Evolutionary conservation across 192 early-diverging fungal species (phyloP).

Genomic region (Ambispora gerdemannii): DNA sequence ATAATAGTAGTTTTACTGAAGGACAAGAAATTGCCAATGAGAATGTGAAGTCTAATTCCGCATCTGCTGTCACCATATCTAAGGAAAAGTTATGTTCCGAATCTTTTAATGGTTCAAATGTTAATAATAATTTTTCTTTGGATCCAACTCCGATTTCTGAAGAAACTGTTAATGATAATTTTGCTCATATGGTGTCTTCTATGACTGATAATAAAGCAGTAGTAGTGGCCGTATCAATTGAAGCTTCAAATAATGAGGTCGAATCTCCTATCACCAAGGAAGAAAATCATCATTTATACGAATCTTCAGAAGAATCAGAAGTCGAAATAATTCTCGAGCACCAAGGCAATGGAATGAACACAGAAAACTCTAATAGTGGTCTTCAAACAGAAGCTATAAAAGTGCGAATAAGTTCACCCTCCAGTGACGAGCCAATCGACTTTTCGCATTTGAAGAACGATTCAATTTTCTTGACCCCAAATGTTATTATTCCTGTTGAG

Average conservation of each 20-base stretch:
- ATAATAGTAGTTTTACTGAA: too few relatives aligned
- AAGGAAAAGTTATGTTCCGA: too few relatives aligned
- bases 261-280: neutral
- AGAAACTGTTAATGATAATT: neutral
- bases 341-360: neutral
- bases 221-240: neutral
- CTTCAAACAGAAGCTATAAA: neutral
- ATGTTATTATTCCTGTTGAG: neutral
- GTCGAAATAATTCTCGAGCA: slow-evolving; percentile 24
- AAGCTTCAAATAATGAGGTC: neutral
- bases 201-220: neutral
- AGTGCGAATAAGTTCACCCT: slow-evolving; percentile 2
- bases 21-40: neutral
- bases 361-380: neutral
- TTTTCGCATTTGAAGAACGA: neutral
- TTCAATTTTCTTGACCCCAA: neutral
- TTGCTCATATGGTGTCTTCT: neutral
- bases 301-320: slow-evolving; percentile 7
- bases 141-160: neutral
- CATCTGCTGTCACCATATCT: too few relatives aligned
- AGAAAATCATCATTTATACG: neutral
- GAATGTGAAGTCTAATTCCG: too few relatives aligned
- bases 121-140: neutral
- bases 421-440: neutral
- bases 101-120: too few relatives aligned